Conservation (phyloP, 129 eudicot genomes). For the Gnaphalium uliginosum region DNA sequence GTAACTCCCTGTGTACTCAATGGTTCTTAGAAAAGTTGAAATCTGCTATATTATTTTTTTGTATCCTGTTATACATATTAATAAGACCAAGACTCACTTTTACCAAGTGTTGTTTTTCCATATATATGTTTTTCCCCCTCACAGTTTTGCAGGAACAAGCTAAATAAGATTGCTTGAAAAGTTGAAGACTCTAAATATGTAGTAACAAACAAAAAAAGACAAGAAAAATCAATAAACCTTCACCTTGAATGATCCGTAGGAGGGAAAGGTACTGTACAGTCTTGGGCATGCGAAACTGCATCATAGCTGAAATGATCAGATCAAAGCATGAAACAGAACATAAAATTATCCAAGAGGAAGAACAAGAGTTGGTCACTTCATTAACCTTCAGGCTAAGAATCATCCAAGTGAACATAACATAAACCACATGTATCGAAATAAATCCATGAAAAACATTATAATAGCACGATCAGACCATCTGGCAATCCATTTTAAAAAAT, state of each 20-base stretch:
- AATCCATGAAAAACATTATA: constrained; percentile 14
- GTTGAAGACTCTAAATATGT: not conserved
- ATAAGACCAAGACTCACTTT: not conserved
- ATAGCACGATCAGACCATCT: constrained; percentile 7
- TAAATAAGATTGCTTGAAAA: constrained; percentile 6
- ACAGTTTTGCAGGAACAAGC: not conserved
- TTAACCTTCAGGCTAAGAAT: constrained; percentile 1
- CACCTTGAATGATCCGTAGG: constrained; percentile 18
- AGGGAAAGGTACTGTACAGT: constrained; percentile 6
- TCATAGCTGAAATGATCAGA: constrained; percentile 22
- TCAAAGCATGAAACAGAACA: constrained; percentile 14
- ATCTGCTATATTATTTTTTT: constrained; percentile 16
- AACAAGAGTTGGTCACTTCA: constrained; percentile 18
- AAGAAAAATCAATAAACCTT: constrained; percentile 7
- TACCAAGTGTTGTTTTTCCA: not conserved
- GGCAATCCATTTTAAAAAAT: not conserved
- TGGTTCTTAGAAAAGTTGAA: not conserved
- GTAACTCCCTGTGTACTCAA: constrained; percentile 23
- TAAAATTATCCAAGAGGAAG: not conserved
- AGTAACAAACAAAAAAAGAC: not conserved
- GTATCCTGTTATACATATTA: too few relatives aligned
- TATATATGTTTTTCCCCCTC: not conserved
- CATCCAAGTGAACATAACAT: constrained; percentile 7
- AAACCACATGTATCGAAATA: not conserved
- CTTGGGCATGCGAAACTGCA: constrained; percentile 18